These are phyloP conservation scores for Fusarium sp. DNA, from an alignment of 2,329 filamentous ascomycete species.

Conservation along the genomic window DNA sequence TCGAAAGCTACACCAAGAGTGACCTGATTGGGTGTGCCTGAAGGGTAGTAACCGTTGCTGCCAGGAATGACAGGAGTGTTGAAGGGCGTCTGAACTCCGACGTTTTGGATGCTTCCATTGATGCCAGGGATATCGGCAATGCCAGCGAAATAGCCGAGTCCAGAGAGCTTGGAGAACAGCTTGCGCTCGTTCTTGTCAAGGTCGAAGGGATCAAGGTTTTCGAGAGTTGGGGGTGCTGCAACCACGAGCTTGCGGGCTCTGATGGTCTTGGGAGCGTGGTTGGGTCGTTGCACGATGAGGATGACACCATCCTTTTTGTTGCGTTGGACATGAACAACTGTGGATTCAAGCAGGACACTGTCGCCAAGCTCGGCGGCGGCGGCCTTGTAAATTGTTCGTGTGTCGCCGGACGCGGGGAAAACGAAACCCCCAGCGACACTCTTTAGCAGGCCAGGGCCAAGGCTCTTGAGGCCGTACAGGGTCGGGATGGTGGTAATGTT, in stretches of 20 bases:
- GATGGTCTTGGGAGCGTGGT: not conserved
- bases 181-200: conserved; percentile 1
- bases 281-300: conserved; percentile 2
- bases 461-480: conserved; percentile 35
- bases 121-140: conserved; percentile 26
- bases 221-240: conserved; percentile 29
- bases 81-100: conserved; percentile 9
- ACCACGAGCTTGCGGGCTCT: conserved; percentile 32
- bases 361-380: conserved; percentile 5
- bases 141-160: conserved; percentile 19
- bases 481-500: conserved; percentile 27
- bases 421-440: conserved; percentile 16
- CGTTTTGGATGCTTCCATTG: conserved; percentile 15
- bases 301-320: not conserved
- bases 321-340: conserved; percentile 7
- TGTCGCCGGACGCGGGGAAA: conserved; percentile 20
- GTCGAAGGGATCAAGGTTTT: conserved; percentile 20
- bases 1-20: conserved; percentile 13
- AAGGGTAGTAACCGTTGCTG: conserved; percentile 1
- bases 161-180: conserved; percentile 29
- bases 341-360: conserved; percentile 18
- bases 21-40: conserved; percentile 2
- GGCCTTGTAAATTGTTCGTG: conserved; percentile 22
- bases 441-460: conserved; percentile 26
- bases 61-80: conserved; percentile 22